These are phyloP conservation scores for Thraustotheca clavata DNA, from an alignment of 352 stramenopile species.

Conservation along the genomic window DNA sequence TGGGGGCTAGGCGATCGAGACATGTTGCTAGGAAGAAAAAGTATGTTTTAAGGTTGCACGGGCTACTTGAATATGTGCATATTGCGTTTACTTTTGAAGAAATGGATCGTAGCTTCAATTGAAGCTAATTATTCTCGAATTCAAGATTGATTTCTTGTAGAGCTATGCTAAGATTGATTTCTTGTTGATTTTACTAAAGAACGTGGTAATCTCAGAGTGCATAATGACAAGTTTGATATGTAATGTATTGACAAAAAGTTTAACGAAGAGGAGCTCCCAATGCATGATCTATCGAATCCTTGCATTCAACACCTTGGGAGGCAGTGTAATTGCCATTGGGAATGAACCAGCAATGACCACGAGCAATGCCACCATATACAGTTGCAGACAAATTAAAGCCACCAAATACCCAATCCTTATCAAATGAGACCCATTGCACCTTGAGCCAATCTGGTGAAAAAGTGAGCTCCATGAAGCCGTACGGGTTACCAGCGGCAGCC, in stretches of 20 bases:
- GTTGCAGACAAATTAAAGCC: slow-evolving; percentile 56
- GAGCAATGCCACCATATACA: slow-evolving; percentile 65
- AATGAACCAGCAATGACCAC: slow-evolving; percentile 80
- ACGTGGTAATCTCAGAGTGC: no score
- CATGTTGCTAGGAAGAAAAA: no score
- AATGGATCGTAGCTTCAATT: no score
- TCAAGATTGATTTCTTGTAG: no score
- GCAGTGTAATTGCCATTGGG: slow-evolving; percentile 43
- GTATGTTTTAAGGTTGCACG: no score
- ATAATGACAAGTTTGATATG: neutral
- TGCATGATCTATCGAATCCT: slow-evolving; percentile 11
- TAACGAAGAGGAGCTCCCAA: slow-evolving; percentile 18
- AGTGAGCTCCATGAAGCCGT: slow-evolving; percentile 79
- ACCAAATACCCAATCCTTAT: slow-evolving; percentile 71
- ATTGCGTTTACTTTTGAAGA: no score
- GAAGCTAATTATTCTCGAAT: no score
- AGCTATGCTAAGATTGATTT: no score
- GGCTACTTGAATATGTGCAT: no score
- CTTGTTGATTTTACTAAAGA: no score
- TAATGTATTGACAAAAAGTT: neutral
- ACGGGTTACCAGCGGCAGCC: slow-evolving; percentile 69
- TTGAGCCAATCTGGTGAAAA: slow-evolving; percentile 82
- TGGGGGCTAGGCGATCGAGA: no score
- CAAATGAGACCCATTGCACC: slow-evolving; percentile 78
- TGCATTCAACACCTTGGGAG: slow-evolving; percentile 53